Evolutionary conservation across 805 yeast genomes (phyloP).

Genomic region (Grigorovia yakushimaensis): DNA sequence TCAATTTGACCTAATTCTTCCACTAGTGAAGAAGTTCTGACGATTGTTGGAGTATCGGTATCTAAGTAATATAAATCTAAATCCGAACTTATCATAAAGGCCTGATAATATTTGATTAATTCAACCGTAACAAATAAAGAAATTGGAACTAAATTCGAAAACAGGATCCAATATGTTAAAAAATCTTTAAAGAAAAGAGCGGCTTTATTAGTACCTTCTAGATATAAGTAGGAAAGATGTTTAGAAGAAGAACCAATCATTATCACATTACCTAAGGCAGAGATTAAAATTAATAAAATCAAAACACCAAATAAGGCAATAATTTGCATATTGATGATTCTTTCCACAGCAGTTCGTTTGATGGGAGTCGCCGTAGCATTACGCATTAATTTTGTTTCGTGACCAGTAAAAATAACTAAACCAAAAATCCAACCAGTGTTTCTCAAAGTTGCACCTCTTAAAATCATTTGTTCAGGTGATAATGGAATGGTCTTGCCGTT

Average conservation of each 20-base stretch:
- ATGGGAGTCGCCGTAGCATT: slow-evolving; percentile 98
- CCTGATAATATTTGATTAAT: slow-evolving; percentile 90
- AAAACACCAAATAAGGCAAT: slow-evolving; percentile 77
- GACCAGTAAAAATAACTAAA: slow-evolving; percentile 90
- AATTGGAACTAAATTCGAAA: slow-evolving; percentile 95
- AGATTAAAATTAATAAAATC: slow-evolving; percentile 63
- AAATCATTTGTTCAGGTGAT: slow-evolving; percentile 80
- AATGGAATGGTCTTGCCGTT: slow-evolving; percentile 57
- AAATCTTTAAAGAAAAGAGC: slow-evolving; percentile 76
- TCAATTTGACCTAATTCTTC: slow-evolving; percentile 97
- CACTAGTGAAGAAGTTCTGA: slow-evolving; percentile 88
- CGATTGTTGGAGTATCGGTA: slow-evolving; percentile 89
- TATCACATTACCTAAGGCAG: slow-evolving; percentile 81
- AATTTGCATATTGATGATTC: slow-evolving; percentile 87
- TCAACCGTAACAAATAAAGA: slow-evolving; percentile 95
- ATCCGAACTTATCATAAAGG: slow-evolving; percentile 86
- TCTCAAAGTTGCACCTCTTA: slow-evolving; percentile 92
- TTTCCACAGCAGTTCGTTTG: slow-evolving; percentile 92
- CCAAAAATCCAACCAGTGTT: slow-evolving; percentile 96
- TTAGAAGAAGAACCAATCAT: slow-evolving; percentile 42
- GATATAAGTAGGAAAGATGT: slow-evolving; percentile 51
- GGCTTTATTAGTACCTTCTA: slow-evolving; percentile 59
- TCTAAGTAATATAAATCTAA: slow-evolving; percentile 83
- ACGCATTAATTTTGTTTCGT: slow-evolving; percentile 95
- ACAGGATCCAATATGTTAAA: slow-evolving; percentile 91